Evolutionary conservation across 495 filamentous ascomycete genomes (phyloP), one percentile per base, ranked within the genome.

Genomic region (Daldinia childiae): DNA sequence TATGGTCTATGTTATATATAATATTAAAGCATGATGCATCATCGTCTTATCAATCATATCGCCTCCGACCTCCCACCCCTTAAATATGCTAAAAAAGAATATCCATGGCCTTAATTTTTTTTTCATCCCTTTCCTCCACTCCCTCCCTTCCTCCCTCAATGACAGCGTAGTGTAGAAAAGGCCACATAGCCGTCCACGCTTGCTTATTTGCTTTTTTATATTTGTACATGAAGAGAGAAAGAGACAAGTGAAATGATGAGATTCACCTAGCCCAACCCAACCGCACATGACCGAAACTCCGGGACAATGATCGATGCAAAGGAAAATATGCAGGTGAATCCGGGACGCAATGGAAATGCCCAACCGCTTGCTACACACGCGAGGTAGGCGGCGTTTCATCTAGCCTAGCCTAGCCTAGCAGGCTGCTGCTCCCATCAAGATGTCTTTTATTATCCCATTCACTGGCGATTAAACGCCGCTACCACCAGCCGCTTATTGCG

Each of bases 21-120:
- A 72, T 72, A 68, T 62, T 51, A 68, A 57, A 68, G 48, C 64
- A 64, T 66, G 64, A 72, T 62, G 58, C 32, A 55, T 72, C 61
- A 38, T 67, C 58, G 32, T 71, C 68, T 66, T 66, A 71, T 72
- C 17, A 48, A 56, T 52, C 56, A 51, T 48, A 39, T 50, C 39
- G 54, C 51, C 64, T 2, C 43, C 17, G 34, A 34, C 26, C 29
- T 21, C 1, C 41, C n/a, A n/a, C 43, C 17, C 17, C 41, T 9
- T 11, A 11, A 19, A 24, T 36, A 36, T 36, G 12, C 34, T 9
- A 36, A 36, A 34, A 36, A 36, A 21, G 1, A 12, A 48, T 48
- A 41, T 45, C 57, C 14, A 50, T 62, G 14, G 58, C 39, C 24
- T 36, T 56, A 6, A 21, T 21, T 36, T 14, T 36, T 56, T 15